Evolutionary conservation across 2,329 filamentous ascomycete species (phyloP).

Genomic region (Botrytis hyacinthi): DNA sequence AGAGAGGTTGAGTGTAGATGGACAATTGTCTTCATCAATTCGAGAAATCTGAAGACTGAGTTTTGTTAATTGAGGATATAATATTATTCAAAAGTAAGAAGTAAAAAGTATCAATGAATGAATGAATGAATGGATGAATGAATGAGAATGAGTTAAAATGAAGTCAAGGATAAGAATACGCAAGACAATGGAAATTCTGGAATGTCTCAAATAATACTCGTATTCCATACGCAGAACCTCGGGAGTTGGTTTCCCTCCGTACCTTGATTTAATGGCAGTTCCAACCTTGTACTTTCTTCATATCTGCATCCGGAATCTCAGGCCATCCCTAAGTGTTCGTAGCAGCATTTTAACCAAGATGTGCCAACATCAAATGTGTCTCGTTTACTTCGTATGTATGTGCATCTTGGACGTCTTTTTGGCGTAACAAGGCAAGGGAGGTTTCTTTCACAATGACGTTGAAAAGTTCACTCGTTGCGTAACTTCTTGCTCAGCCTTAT

Average conservation of each 20-base stretch:
- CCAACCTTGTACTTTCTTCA: background rate
- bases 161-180: background rate
- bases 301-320: background rate
- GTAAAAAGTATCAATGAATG: background rate
- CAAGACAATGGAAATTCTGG: constrained; percentile 10
- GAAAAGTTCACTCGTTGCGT: background rate
- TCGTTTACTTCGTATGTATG: background rate
- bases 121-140: background rate
- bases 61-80: background rate
- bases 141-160: background rate
- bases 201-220: background rate
- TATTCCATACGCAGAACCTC: constrained; percentile 5
- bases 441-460: background rate
- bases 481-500: constrained; percentile 13
- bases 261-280: background rate
- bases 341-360: background rate
- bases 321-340: background rate
- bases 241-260: background rate
- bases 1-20: background rate
- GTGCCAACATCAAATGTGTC: background rate
- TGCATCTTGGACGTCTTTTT: background rate
- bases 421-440: constrained; percentile 11
- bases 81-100: background rate
- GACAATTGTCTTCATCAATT: background rate
- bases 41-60: background rate